phyloP scores from a whole-genome alignment of 129 eudicot species.

The Centaurea solstitialis region DNA sequence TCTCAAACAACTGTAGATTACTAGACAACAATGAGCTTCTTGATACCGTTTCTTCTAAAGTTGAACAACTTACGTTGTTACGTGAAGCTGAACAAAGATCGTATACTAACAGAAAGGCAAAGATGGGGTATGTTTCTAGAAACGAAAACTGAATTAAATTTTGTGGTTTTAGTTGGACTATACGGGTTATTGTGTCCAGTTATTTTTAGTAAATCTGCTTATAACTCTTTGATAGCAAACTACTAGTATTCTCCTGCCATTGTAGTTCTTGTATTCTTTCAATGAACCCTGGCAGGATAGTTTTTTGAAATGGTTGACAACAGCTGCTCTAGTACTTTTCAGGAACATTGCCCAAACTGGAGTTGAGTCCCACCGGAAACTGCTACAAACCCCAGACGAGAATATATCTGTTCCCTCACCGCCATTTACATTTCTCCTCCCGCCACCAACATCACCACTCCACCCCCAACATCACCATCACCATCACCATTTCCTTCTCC shows the following conservation, averaged over 20 bases:
- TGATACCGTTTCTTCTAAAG: conserved; percentile 39
- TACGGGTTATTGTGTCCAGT: neutral
- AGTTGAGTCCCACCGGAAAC: conserved; percentile 36
- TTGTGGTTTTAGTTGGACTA: neutral
- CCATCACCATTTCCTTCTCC: conserved; percentile 5
- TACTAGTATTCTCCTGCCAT: neutral
- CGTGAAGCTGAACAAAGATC: conserved; percentile 39
- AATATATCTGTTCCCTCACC: neutral
- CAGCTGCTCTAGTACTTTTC: conserved; percentile 24
- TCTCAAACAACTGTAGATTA: conserved; percentile 45
- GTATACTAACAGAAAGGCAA: neutral
- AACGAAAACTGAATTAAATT: neutral
- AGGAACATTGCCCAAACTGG: conserved; percentile 41
- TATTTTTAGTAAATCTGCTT: neutral
- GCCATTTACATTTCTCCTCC: neutral
- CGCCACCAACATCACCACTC: neutral
- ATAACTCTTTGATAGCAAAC: neutral
- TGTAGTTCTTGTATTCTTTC: neutral
- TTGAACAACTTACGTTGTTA: conserved; percentile 34
- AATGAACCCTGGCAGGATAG: neutral
- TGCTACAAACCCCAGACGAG: conserved; percentile 15
- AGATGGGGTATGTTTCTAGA: conserved; percentile 35
- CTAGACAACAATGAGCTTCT: conserved; percentile 61
- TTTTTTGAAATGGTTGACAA: conserved; percentile 17
- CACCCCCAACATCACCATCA: neutral